Evolutionary conservation across 345 rosid species (phyloP).

Genomic region (Leavenworthia alabamica): DNA sequence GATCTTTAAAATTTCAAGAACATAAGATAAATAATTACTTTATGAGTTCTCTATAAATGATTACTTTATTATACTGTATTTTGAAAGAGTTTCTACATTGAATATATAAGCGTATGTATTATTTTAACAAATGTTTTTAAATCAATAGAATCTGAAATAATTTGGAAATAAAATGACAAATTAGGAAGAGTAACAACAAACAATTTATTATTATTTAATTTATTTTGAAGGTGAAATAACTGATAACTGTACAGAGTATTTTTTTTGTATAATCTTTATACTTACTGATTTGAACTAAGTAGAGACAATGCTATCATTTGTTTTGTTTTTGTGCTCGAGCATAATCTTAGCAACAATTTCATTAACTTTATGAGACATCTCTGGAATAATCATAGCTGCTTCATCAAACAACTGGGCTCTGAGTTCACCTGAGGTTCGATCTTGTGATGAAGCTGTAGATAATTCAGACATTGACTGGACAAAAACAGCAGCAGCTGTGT

Average conservation of each 20-base stretch:
- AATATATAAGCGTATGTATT: not conserved
- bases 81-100: not conserved
- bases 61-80: not conserved
- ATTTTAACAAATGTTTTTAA: not conserved
- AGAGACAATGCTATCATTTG: not conserved
- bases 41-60: not conserved
- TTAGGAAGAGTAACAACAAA: not conserved
- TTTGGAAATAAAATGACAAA: not conserved
- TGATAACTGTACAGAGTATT: slow-evolving; percentile 5
- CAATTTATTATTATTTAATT: not conserved
- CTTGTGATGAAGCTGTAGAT: slow-evolving; percentile 26
- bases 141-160: not conserved
- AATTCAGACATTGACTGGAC: slow-evolving; percentile 38
- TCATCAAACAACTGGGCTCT: slow-evolving; percentile 36
- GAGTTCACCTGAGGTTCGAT: slow-evolving; percentile 32
- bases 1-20: not conserved
- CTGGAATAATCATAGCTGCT: slow-evolving; percentile 45
- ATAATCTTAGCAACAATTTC: slow-evolving; percentile 35
- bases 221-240: not conserved
- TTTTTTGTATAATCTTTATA: not conserved
- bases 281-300: not conserved
- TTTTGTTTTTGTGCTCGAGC: slow-evolving; percentile 13
- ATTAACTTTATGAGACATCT: slow-evolving; percentile 41
- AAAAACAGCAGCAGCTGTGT: slow-evolving; percentile 39
- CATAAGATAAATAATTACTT: not conserved